phyloP scores from a whole-genome alignment of 441 rosid genomes.

The Brassica balearica region DNA sequence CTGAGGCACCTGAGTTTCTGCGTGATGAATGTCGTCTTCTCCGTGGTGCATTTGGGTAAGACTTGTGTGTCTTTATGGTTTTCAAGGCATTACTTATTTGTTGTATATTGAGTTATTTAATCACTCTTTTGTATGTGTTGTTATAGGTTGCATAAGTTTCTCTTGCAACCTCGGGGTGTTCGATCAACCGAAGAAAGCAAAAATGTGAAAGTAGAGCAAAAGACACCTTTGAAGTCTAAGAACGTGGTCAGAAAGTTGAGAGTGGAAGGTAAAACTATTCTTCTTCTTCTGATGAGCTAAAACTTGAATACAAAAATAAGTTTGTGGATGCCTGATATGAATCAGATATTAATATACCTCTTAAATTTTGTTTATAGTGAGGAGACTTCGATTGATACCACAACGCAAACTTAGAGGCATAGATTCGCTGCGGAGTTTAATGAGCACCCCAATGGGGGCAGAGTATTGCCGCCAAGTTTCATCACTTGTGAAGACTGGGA shows the following conservation, averaged over 20 bases:
- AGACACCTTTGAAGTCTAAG: constrained; percentile 59
- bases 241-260: constrained; percentile 76
- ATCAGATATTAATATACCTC: constrained; percentile 18
- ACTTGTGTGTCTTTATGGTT: constrained; percentile 30
- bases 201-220: constrained; percentile 54
- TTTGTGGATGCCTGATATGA: constrained; percentile 10
- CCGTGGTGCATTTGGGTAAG: constrained; percentile 94
- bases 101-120: constrained; percentile 15
- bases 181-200: constrained; percentile 56
- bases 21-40: constrained; percentile 87
- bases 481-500: constrained; percentile 79
- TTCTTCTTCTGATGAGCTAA: constrained; percentile 10
- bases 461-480: constrained; percentile 83
- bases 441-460: constrained; percentile 79
- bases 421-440: constrained; percentile 76
- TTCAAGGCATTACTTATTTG: not conserved
- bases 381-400: constrained; percentile 76
- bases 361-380: constrained; percentile 55
- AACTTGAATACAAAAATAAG: constrained; percentile 2
- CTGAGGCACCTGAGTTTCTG: constrained; percentile 98
- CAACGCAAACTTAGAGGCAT: constrained; percentile 75
- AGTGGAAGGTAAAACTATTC: constrained; percentile 76
- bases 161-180: constrained; percentile 85
- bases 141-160: constrained; percentile 76
- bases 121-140: constrained; percentile 11